Evolutionary conservation across 176 grass and related monocot genomes (phyloP).

Genomic region (Hsuehochloa calcarea): DNA sequence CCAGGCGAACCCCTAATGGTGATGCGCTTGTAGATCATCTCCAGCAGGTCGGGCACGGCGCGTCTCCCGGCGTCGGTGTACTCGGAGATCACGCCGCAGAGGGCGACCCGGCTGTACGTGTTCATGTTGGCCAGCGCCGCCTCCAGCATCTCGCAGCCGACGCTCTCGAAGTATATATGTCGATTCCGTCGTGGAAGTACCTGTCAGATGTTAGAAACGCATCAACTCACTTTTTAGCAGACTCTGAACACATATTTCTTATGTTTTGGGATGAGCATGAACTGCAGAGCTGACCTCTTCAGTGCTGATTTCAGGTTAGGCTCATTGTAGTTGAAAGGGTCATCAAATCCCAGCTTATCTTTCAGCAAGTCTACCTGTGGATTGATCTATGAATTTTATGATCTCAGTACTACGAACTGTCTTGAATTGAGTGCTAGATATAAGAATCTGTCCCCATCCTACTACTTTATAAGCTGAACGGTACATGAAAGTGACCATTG

Average conservation of each 20-base stretch:
- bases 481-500: too few relatives aligned
- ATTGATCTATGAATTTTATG: not conserved
- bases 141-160: slow-evolving; percentile 48
- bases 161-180: slow-evolving; percentile 59
- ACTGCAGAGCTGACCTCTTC: slow-evolving; percentile 15
- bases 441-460: not conserved
- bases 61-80: slow-evolving; percentile 28
- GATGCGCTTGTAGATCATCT: slow-evolving; percentile 64
- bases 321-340: slow-evolving; percentile 68
- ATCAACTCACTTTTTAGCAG: not conserved
- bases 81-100: slow-evolving; percentile 53
- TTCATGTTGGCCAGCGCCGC: slow-evolving; percentile 65
- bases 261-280: not conserved
- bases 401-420: too few relatives aligned
- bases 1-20: slow-evolving; percentile 43
- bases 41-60: slow-evolving; percentile 31
- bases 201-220: not conserved
- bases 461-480: too few relatives aligned
- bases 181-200: slow-evolving; percentile 56
- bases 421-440: too few relatives aligned
- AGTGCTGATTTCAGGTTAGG: slow-evolving; percentile 48
- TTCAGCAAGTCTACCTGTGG: slow-evolving; percentile 49
- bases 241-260: not conserved
- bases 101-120: slow-evolving; percentile 45
- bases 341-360: slow-evolving; percentile 56